Conservation (phyloP, 345 rosid genomes). For the Salix dunnii region DNA sequence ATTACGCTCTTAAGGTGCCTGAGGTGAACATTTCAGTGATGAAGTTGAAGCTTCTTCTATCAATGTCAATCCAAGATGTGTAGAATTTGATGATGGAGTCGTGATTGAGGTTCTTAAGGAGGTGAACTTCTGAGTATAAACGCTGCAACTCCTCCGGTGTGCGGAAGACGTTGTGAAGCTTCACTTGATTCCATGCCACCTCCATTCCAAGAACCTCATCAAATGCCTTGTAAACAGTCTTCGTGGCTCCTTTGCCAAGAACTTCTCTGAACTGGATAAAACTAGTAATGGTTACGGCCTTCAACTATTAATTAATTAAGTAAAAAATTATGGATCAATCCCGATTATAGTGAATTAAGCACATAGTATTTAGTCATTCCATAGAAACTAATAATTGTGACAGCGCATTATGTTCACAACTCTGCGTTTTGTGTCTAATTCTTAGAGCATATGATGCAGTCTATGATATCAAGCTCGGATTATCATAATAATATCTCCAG, state of each 20-base stretch:
- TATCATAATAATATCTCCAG: too few relatives aligned
- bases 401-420: too few relatives aligned
- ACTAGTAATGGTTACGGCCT: not conserved
- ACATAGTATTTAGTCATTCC: too few relatives aligned
- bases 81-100: slow-evolving; percentile 28
- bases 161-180: slow-evolving; percentile 16
- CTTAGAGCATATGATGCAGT: too few relatives aligned
- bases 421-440: too few relatives aligned
- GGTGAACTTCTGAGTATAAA: slow-evolving; percentile 29
- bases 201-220: slow-evolving; percentile 34
- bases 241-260: slow-evolving; percentile 35
- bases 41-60: slow-evolving; percentile 61
- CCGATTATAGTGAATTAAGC: too few relatives aligned
- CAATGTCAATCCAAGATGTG: slow-evolving; percentile 52
- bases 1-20: slow-evolving; percentile 51
- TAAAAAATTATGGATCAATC: too few relatives aligned
- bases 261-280: slow-evolving; percentile 25
- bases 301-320: too few relatives aligned
- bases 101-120: slow-evolving; percentile 32
- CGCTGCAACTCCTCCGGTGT: slow-evolving; percentile 29
- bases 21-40: slow-evolving; percentile 86
- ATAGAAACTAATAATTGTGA: too few relatives aligned
- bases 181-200: slow-evolving; percentile 36
- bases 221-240: slow-evolving; percentile 29
- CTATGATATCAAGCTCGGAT: too few relatives aligned